Evolutionary conservation across 345 rosid species (phyloP).

Genomic region (Schrenkiella parvula): DNA sequence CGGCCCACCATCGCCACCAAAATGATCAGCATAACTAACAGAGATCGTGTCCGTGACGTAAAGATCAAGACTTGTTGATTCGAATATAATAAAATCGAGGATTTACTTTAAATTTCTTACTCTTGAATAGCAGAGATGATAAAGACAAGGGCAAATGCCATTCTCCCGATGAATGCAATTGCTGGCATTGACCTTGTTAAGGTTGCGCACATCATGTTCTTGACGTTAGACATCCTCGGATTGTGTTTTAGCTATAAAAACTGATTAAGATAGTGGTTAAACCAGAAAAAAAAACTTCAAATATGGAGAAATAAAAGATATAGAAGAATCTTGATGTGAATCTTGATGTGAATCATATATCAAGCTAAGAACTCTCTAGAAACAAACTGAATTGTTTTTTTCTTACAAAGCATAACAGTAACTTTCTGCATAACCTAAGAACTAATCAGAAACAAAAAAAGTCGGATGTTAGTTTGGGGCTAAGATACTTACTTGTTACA

Average conservation of each 20-base stretch:
- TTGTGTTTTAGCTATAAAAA: neutral
- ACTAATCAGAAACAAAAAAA: neutral
- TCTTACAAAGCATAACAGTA: neutral
- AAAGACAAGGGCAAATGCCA: conserved; percentile 30
- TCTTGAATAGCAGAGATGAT: conserved; percentile 31
- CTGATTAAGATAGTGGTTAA: neutral
- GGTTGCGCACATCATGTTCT: conserved; percentile 10
- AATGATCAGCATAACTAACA: conserved; percentile 32
- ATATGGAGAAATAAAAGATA: neutral
- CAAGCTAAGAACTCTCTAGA: neutral
- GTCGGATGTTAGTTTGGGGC: neutral
- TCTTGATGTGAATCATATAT: neutral
- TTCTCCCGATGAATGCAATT: conserved; percentile 31
- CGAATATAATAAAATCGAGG: neutral
- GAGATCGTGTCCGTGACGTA: neutral
- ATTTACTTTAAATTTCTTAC: conserved; percentile 3
- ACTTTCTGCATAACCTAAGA: neutral
- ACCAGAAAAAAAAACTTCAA: neutral
- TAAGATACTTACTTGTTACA: conserved; percentile 22
- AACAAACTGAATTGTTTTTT: neutral
- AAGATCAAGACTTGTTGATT: neutral
- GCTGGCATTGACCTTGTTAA: conserved; percentile 32
- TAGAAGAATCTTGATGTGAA: conserved; percentile 3
- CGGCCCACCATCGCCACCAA: conserved; percentile 32
- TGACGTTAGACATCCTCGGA: conserved; percentile 2